Conservation (phyloP, 768 basidiomycete genomes). For the Hypsizygus marmoreus region DNA sequence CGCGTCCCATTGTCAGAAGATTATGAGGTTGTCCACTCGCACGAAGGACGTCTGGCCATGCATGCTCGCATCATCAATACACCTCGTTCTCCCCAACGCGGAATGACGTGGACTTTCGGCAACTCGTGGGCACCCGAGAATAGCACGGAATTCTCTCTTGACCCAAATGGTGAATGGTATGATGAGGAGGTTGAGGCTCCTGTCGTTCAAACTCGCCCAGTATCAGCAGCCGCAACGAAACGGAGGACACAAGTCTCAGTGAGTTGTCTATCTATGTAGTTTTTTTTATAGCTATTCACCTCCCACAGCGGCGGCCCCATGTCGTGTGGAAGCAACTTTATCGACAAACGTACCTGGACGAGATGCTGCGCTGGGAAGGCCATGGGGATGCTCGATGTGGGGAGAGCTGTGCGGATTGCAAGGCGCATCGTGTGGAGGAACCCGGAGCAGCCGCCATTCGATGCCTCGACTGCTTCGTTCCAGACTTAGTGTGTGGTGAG, state of each 20-base stretch:
- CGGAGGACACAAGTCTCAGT: slow-evolving; percentile 5
- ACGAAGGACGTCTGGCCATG: too few species aligned
- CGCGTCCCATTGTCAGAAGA: too few species aligned
- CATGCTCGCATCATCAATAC: too few species aligned
- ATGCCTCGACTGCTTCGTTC: slow-evolving; percentile 11
- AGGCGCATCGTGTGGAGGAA: slow-evolving; percentile 1
- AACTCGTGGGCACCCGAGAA: slow-evolving; percentile 1
- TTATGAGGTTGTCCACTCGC: too few species aligned
- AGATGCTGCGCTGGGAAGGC: too few species aligned
- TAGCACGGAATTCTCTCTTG: slow-evolving; percentile 6
- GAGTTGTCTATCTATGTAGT: too few species aligned
- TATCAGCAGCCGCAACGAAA: slow-evolving; percentile 6
- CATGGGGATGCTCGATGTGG: too few species aligned
- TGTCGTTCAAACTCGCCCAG: too few species aligned
- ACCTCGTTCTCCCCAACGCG: not conserved
- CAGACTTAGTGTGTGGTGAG: slow-evolving; percentile 5
- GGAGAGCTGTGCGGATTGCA: too few species aligned
- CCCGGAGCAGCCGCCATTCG: not conserved
- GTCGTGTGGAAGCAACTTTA: too few species aligned
- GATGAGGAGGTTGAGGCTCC: slow-evolving; percentile 13
- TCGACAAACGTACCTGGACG: too few species aligned
- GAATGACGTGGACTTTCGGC: not conserved
- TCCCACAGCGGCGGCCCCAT: not conserved
- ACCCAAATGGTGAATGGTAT: slow-evolving; percentile 7
- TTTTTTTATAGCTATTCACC: not conserved